Evolutionary conservation across 352 stramenopile species (phyloP).

Genomic region (Phytophthora litchii): DNA sequence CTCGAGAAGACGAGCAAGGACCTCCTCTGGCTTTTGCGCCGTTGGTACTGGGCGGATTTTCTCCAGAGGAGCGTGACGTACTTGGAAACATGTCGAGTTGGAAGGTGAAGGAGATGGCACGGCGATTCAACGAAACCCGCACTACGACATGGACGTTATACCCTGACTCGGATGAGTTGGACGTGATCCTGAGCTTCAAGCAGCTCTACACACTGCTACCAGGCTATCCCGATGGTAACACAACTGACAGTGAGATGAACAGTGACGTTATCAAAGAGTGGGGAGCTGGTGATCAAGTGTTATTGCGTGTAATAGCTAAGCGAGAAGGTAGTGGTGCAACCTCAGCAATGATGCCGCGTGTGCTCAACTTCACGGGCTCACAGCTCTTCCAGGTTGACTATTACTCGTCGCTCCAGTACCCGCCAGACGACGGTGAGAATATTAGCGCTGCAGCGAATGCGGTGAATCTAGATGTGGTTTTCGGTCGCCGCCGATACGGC

Average conservation of each 20-base stretch:
- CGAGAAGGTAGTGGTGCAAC: constrained; percentile 22
- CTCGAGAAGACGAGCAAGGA: constrained; percentile 4
- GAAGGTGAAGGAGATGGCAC: constrained; percentile 20
- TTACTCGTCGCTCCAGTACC: constrained; percentile 37
- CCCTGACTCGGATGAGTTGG: constrained; percentile 40
- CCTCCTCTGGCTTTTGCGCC: constrained; percentile 22
- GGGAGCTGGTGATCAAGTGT: constrained; percentile 43
- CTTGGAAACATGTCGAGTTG: constrained; percentile 25
- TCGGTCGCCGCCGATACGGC: constrained; percentile 42
- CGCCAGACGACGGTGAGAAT: constrained; percentile 13
- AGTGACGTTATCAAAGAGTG: constrained; percentile 36
- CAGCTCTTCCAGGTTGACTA: constrained; percentile 48
- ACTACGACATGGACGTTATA: constrained; percentile 51
- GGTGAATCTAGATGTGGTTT: constrained; percentile 34
- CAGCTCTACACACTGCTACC: constrained; percentile 61
- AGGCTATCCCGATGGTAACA: constrained; percentile 33
- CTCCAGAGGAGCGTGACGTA: constrained; percentile 19
- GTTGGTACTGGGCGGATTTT: constrained; percentile 40
- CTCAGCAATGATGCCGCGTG: constrained; percentile 41
- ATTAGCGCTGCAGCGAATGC: constrained; percentile 9
- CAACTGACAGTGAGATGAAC: constrained; percentile 20
- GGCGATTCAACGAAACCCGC: constrained; percentile 36
- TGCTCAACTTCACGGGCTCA: constrained; percentile 52
- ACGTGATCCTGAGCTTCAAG: constrained; percentile 62
- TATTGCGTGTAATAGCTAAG: constrained; percentile 41